Evolutionary conservation across 805 yeast genomes (phyloP), one percentile per base, ranked within the genome.

Genomic region (Saturnispora silvae): DNA sequence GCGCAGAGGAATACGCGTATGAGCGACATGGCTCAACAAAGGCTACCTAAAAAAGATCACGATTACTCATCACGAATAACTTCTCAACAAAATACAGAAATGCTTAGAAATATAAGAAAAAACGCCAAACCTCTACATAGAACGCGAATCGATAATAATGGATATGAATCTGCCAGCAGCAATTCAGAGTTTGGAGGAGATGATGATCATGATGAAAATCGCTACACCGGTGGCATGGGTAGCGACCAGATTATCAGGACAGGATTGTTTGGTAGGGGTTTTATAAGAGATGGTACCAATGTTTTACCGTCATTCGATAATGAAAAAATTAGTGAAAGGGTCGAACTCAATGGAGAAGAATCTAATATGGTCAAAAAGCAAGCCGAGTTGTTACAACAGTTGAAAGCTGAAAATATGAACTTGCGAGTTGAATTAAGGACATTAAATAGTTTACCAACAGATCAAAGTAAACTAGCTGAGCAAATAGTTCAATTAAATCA

Each of bases 391-490:
- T 44, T 53, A 6, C 46, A 51, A 28, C 43, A 45, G 20, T 45
- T 68, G 16, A 53, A 60, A 34, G 54, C 58, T 13, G 72, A 68
- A 28, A 68, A 68, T 40, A 56, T 63, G 42, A 63, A 65, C 40
- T 50, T 68, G 40, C 60, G 63, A 45, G 61, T 67, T 20, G 64
- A 66, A 45, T 49, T 68, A 27, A 57, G 61, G 9, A 60, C 68
- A 0, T 50, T 65, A 35, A 59, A 59, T 28, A 61, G 57, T n/a
- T 54, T 67, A n/a, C 72, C 73, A 0, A 53, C 50, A 27, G 69
- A 65, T 37, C 60, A 63, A 24, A 45, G 51, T 2, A 61, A 59
- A 5, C 37, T 68, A 35, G 53, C 66, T 20, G 38, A 41, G 14
- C 40, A 47, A 22, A 40, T 36, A 19, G 43, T 40, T 4, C n/a